A percentile compares a stretch with the other conserved stretches of the same genome.
Conservation (phyloP, 495 filamentous ascomycete species). For the Jackrogersella minutella region DNA sequence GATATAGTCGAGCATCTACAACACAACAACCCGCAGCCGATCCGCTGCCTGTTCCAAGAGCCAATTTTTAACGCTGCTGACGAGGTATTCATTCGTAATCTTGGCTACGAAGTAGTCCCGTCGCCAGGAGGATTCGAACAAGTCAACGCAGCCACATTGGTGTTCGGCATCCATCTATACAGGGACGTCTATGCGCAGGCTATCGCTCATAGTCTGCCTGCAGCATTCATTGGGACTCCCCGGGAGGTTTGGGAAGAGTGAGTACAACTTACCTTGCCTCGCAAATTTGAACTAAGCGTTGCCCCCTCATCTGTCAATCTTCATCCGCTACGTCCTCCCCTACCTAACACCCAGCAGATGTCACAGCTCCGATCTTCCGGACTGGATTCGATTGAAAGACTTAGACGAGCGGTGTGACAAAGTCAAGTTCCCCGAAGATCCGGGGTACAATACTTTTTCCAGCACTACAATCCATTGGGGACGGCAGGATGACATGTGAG, state of each 20-base stretch:
- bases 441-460: constrained; percentile 46
- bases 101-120: constrained; percentile 63
- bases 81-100: constrained; percentile 59
- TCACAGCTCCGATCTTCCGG: neutral
- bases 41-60: constrained; percentile 70
- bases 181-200: constrained; percentile 49
- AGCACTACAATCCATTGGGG: constrained; percentile 52
- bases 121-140: constrained; percentile 64
- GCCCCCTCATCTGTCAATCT: neutral
- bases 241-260: constrained; percentile 51
- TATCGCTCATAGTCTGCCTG: constrained; percentile 46
- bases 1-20: constrained; percentile 57
- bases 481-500: constrained; percentile 9
- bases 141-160: constrained; percentile 57
- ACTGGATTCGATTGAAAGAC: constrained; percentile 32
- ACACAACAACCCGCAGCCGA: constrained; percentile 20
- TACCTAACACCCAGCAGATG: constrained; percentile 20
- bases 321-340: neutral
- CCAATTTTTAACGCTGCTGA: constrained; percentile 73
- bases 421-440: constrained; percentile 50
- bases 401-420: constrained; percentile 45
- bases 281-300: too few relatives aligned
- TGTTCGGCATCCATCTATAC: constrained; percentile 71
- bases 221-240: constrained; percentile 54
- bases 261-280: neutral